These are phyloP conservation scores for Pythium aristosporum DNA, from an alignment of 352 stramenopile genomes.

Conservation along the genomic window DNA sequence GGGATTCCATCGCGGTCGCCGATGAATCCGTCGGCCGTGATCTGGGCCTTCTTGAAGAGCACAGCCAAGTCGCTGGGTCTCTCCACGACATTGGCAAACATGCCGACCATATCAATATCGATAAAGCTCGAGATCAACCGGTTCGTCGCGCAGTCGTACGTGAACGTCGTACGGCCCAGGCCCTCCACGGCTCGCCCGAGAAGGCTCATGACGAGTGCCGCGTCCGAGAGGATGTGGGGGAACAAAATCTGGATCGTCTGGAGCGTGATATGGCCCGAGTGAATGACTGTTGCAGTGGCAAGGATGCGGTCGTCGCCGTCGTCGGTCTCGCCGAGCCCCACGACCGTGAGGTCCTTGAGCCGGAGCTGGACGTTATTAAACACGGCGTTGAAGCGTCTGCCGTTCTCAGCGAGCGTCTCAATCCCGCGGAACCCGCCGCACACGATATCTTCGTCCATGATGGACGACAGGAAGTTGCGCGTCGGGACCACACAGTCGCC, in stretches of 20 bases:
- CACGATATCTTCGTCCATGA: slow-evolving; percentile 25
- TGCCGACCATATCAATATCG: slow-evolving; percentile 24
- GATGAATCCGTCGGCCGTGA: slow-evolving; percentile 18
- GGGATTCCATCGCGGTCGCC: slow-evolving; percentile 6
- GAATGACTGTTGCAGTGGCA: slow-evolving; percentile 1
- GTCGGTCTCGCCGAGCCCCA: slow-evolving; percentile 10
- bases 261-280: slow-evolving; percentile 19
- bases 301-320: slow-evolving; percentile 3
- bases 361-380: slow-evolving; percentile 13
- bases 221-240: slow-evolving; percentile 17
- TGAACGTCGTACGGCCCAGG: slow-evolving; percentile 7
- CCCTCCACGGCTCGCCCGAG: slow-evolving; percentile 8
- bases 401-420: slow-evolving; percentile 16
- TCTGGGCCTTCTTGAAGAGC: slow-evolving; percentile 16
- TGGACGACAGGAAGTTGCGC: neutral
- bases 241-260: slow-evolving; percentile 25
- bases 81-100: slow-evolving; percentile 12
- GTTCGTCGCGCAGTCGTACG: slow-evolving; percentile 11
- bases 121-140: slow-evolving; percentile 9
- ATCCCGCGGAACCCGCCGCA: slow-evolving; percentile 16
- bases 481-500: neutral
- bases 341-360: slow-evolving; percentile 11
- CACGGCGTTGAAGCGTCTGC: slow-evolving; percentile 17
- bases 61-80: slow-evolving; percentile 7
- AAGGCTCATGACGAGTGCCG: slow-evolving; percentile 21